phyloP scores from a whole-genome alignment of 495 filamentous ascomycete species.

The Diplogelasinospora grovesii region DNA sequence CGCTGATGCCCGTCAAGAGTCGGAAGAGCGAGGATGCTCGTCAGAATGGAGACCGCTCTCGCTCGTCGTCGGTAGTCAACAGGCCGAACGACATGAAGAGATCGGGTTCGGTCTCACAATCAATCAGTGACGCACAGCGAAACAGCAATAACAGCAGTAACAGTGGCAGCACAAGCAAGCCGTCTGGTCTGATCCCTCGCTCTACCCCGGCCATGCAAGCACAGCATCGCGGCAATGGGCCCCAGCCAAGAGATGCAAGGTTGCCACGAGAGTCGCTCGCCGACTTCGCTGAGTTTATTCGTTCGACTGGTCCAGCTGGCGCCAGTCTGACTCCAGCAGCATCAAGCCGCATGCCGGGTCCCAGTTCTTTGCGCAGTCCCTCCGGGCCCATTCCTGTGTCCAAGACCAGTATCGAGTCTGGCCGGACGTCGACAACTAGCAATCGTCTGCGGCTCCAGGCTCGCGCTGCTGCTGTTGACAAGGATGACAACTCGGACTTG shows the following conservation, averaged over 20 bases:
- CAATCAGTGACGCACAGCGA: conserved; percentile 27
- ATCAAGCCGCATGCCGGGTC: conserved; percentile 2
- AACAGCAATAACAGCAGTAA: conserved; percentile 14
- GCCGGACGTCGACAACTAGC: conserved; percentile 23
- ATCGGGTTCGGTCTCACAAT: conserved; percentile 32
- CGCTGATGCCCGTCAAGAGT: conserved; percentile 24
- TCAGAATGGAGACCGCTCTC: conserved; percentile 27
- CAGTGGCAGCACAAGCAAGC: conserved; percentile 5
- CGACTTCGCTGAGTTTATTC: conserved; percentile 82
- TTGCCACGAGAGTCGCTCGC: conserved; percentile 55
- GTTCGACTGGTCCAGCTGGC: conserved; percentile 64
- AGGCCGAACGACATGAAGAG: conserved; percentile 25
- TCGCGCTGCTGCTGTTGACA: conserved; percentile 58
- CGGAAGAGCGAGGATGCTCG: conserved; percentile 39
- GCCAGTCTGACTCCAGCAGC: conserved; percentile 19
- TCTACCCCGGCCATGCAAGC: conserved; percentile 21
- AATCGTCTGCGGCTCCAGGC: conserved; percentile 54
- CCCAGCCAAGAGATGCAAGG: conserved; percentile 62
- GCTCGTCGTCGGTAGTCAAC: conserved; percentile 33
- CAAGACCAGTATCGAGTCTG: conserved; percentile 23
- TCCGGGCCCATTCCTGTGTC: conserved; percentile 16
- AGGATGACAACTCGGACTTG: conserved; percentile 69
- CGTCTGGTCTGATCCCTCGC: conserved; percentile 19
- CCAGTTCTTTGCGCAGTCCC: conserved; percentile 16
- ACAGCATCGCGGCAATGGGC: conserved; percentile 28